Evolutionary conservation across 2,329 filamentous ascomycete species (phyloP), one percentile per base, ranked within the genome.

Genomic region (Nemania diffusa): DNA sequence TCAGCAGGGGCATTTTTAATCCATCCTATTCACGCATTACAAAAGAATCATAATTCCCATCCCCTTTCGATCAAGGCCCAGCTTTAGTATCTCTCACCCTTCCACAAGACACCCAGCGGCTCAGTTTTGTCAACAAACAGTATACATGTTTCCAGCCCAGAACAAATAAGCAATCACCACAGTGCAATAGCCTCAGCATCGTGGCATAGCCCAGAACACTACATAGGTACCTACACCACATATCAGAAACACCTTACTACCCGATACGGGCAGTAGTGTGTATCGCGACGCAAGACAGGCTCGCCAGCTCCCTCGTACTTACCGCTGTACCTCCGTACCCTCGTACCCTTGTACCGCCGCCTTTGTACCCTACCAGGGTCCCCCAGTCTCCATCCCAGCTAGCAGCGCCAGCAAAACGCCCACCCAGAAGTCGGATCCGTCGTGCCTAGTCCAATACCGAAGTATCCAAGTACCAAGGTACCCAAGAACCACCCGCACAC

Each of bases 1-100:
- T 69, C 70, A 72, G 68, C 69, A 72, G 70, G 52, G 42, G 13
- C 57, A 70, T 70, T 69, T 60, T 62, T 67, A 64, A 67, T 69
- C 59, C 57, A 64, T 55, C 52, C 57, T 8, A 24, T 61, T 59
- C 50, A 11, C 15, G 27, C 59, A 60, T 69, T 71, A 71, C 69
- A 71, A 71, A 71, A 71, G 69, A 71, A 71, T 69, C 67, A 60
- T 24, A 57, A 61, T 29, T 50, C 61, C 69, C 69, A 59, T 63
- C 51, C 44, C 15, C 55, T 37, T 50, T 62, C 17, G 50, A 29
- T 20, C 52, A 42, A 34, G 37, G 48, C 53, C 57, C 37, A 44
- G 40, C 37, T 37, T 55, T 27, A 52, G 20, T 22, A 55, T 37
- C 32, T 59, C 61, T 42, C 42, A 56, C 57, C 40, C 50, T 55